Percentiles rank a stretch among this genome's conserved stretches.
phyloP scores from a whole-genome alignment of 768 basidiomycete species.

The Russula lepida region DNA sequence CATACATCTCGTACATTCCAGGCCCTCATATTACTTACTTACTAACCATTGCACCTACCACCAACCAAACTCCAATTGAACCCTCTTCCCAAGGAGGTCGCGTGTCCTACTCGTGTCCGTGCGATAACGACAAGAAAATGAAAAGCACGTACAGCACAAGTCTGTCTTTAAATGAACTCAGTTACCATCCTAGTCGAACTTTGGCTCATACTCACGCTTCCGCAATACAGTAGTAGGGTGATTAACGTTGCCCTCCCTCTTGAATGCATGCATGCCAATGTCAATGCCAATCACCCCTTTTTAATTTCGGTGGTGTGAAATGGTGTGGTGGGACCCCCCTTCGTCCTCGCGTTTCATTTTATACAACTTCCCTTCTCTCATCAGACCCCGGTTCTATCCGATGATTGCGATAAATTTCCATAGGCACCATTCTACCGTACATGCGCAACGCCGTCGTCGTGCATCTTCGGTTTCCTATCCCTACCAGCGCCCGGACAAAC shows the following conservation, averaged over 20 bases:
- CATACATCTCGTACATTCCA: neutral
- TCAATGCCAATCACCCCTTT: neutral
- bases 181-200: constrained; percentile 2
- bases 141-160: neutral
- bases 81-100: neutral
- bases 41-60: neutral
- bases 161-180: neutral
- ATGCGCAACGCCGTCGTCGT: too few species aligned
- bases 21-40: constrained; percentile 1
- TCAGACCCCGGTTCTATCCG: neutral
- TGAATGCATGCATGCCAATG: too few species aligned
- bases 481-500: too few species aligned
- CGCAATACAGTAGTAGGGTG: neutral
- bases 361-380: neutral
- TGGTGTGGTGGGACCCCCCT: neutral
- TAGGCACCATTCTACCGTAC: too few species aligned
- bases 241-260: constrained; percentile 1
- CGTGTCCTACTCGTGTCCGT: constrained; percentile 11
- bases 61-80: neutral
- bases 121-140: constrained; percentile 5
- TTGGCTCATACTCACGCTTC: neutral
- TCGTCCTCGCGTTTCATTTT: neutral
- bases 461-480: too few species aligned
- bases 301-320: constrained; percentile 10
- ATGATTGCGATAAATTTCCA: too few species aligned